Conservation (phyloP, 352 stramenopile species). For the Elongisporangium anandrum region DNA sequence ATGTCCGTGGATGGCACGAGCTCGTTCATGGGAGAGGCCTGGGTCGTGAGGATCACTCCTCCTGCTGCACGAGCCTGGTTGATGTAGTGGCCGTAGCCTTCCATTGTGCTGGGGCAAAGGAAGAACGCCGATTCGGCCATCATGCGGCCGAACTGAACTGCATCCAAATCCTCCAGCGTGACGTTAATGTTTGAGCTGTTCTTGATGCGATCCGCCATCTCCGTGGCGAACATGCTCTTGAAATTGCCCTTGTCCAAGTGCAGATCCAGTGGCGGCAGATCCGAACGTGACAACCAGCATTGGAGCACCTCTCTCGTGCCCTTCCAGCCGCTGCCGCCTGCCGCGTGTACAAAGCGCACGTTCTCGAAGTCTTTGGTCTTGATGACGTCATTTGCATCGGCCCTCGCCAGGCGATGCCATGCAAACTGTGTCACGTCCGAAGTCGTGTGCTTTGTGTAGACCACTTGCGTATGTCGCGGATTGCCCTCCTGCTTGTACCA, state of each 20-base stretch:
- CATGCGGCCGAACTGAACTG: conserved; percentile 28
- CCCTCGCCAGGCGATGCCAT: conserved; percentile 4
- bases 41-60: conserved; percentile 28
- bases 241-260: too few species aligned
- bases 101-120: conserved; percentile 38
- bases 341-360: conserved; percentile 29
- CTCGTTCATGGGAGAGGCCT: conserved; percentile 49
- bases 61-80: conserved; percentile 39
- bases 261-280: conserved; percentile 29
- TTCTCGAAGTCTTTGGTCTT: conserved; percentile 18
- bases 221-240: too few species aligned
- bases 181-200: conserved; percentile 19
- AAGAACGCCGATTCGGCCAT: conserved; percentile 33
- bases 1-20: conserved; percentile 19
- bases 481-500: conserved; percentile 56
- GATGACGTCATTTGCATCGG: conserved; percentile 2
- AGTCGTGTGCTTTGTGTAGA: conserved; percentile 44
- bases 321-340: conserved; percentile 25
- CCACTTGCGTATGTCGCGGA: conserved; percentile 25
- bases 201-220: too few species aligned
- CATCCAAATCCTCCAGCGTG: conserved; percentile 17
- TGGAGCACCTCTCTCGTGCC: conserved; percentile 25
- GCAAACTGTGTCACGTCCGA: conserved; percentile 22
- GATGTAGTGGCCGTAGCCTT: conserved; percentile 60
- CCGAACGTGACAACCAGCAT: conserved; percentile 32